These are phyloP conservation scores for Biscutella laevigata DNA, from an alignment of 441 rosid species.

Conservation along the genomic window DNA sequence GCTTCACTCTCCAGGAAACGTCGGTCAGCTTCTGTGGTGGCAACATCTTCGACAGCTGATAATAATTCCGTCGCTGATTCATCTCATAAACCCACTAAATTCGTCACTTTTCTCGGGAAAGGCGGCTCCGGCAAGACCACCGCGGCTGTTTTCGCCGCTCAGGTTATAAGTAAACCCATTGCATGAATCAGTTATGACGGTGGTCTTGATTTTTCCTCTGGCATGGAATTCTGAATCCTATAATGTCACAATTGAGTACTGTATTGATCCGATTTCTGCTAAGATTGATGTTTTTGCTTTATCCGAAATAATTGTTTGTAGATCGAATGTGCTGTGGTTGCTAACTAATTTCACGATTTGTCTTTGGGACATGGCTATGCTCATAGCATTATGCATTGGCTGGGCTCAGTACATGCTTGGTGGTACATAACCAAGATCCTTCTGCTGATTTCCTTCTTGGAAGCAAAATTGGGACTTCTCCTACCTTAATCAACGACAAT, in stretches of 20 bases:
- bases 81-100: conserved; percentile 32
- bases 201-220: neutral
- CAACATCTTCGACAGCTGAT: conserved; percentile 12
- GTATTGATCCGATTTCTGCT: neutral
- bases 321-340: neutral
- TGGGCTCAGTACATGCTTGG: conserved; percentile 70
- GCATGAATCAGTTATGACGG: neutral
- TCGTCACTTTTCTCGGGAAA: conserved; percentile 77
- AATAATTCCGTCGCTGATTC: conserved; percentile 8
- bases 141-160: conserved; percentile 77
- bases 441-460: conserved; percentile 68
- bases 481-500: conserved; percentile 42
- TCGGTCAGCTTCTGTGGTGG: conserved; percentile 21
- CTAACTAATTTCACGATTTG: neutral
- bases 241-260: neutral
- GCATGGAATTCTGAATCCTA: neutral
- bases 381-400: conserved; percentile 67
- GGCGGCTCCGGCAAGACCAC: conserved; percentile 94
- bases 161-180: no score
- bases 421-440: conserved; percentile 67
- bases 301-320: neutral
- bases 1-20: conserved; percentile 7
- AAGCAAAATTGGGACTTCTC: conserved; percentile 64
- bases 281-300: neutral
- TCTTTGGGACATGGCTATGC: neutral